A percentile compares a stretch with the other conserved stretches of the same genome.
Evolutionary conservation across 768 basidiomycete species (phyloP).

Genomic region (Russula virescens): DNA sequence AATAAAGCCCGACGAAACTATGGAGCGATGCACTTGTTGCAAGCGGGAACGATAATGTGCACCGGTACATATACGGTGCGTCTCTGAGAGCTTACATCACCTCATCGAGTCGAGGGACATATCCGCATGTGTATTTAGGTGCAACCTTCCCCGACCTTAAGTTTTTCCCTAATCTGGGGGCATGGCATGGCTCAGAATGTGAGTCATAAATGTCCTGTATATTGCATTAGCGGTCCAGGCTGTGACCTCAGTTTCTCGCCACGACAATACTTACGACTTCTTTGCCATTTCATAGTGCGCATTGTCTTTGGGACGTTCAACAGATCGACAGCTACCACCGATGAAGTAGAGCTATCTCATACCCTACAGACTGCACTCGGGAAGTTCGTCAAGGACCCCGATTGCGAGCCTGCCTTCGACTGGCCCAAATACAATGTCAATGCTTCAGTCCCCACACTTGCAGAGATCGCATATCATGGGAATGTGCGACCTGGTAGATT

Average conservation of each 20-base stretch:
- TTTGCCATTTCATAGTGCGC: too few species aligned
- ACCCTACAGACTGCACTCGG: too few species aligned
- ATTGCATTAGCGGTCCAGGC: too few species aligned
- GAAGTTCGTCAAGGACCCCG: too few species aligned
- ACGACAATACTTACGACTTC: too few species aligned
- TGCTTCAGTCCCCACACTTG: neutral
- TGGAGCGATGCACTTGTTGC: conserved; percentile 7
- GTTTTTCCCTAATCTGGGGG: neutral
- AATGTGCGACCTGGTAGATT: neutral
- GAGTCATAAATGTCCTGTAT: neutral
- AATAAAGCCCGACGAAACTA: conserved; percentile 7
- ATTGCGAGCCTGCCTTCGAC: too few species aligned
- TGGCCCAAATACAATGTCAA: neutral
- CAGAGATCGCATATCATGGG: neutral
- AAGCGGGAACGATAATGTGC: conserved; percentile 5
- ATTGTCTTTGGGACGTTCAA: too few species aligned
- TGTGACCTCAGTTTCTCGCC: too few species aligned
- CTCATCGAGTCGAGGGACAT: too few species aligned
- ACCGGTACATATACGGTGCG: conserved; percentile 13
- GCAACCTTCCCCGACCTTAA: neutral
- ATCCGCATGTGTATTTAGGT: neutral
- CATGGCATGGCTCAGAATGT: neutral
- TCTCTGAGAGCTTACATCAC: neutral
- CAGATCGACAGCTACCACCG: too few species aligned
- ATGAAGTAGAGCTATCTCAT: too few species aligned